phyloP scores from a whole-genome alignment of 2,329 filamentous ascomycete species.

The Sporothrix phasma region DNA sequence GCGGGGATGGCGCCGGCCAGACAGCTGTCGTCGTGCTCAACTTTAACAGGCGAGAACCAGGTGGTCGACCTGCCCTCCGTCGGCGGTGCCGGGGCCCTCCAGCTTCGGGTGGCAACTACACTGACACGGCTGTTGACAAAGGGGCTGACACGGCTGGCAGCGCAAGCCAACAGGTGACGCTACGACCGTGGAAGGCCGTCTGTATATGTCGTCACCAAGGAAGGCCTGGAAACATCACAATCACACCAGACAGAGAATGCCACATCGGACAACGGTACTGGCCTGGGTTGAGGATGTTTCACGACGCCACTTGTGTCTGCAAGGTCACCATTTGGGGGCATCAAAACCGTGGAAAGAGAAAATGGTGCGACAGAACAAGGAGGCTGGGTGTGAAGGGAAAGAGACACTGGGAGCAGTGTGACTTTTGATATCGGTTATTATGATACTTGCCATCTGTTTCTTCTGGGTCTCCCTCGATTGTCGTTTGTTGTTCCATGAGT shows the following conservation, averaged over 20 bases:
- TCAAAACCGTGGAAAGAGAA: too few species aligned
- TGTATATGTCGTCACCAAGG: slow-evolving; percentile 24
- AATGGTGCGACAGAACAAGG: background rate
- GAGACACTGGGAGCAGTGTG: too few species aligned
- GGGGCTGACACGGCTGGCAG: background rate
- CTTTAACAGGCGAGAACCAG: slow-evolving; percentile 33
- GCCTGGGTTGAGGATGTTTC: too few species aligned
- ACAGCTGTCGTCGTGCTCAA: slow-evolving; percentile 31
- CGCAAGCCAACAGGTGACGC: slow-evolving; percentile 11
- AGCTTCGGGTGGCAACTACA: slow-evolving; percentile 25
- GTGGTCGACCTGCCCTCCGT: slow-evolving; percentile 21
- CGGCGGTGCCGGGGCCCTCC: slow-evolving; percentile 17
- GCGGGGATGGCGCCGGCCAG: background rate
- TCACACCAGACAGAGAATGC: background rate
- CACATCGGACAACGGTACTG: background rate
- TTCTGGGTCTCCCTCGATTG: too few species aligned
- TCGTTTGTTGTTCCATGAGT: too few species aligned
- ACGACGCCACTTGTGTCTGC: background rate
- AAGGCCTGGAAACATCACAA: background rate
- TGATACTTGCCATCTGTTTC: too few species aligned
- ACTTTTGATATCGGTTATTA: too few species aligned
- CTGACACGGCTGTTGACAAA: slow-evolving; percentile 19
- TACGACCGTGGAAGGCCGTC: slow-evolving; percentile 28
- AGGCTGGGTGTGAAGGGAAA: background rate
- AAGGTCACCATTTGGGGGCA: too few species aligned